Evolutionary conservation across 2,329 filamentous ascomycete species (phyloP).

Genomic region (Cadophora sp.): DNA sequence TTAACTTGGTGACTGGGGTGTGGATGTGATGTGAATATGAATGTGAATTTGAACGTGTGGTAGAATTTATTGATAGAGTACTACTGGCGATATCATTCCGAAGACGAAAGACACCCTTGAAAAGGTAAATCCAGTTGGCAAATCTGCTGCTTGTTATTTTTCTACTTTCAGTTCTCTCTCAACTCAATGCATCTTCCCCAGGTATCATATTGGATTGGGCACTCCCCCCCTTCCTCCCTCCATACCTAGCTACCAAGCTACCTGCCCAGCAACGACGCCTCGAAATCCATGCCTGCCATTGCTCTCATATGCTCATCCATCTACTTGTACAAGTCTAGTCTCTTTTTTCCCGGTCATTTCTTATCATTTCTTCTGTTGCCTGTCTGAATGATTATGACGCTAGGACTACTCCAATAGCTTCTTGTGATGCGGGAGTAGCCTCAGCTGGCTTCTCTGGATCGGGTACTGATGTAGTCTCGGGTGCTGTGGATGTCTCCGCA

Average conservation of each 20-base stretch:
- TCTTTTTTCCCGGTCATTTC: neutral
- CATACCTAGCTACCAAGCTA: neutral
- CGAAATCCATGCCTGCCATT: neutral
- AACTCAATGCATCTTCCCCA: neutral
- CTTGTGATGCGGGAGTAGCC: constrained; percentile 29
- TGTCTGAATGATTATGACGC: constrained; percentile 36
- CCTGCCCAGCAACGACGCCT: constrained; percentile 1
- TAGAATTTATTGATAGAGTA: too few species aligned
- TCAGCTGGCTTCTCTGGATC: constrained; percentile 33
- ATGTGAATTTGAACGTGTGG: too few species aligned
- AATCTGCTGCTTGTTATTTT: neutral
- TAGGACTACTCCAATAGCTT: constrained; percentile 36
- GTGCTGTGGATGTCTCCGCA: neutral
- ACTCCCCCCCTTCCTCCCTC: neutral
- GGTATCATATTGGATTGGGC: constrained; percentile 1
- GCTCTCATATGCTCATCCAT: constrained; percentile 16
- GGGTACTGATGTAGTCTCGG: neutral
- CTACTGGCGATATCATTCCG: too few species aligned
- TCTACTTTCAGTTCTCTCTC: neutral
- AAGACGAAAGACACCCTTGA: too few species aligned
- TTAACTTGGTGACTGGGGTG: too few species aligned
- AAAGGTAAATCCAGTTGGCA: too few species aligned
- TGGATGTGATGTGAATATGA: too few species aligned
- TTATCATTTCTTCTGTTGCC: neutral
- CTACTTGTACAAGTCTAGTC: constrained; percentile 8